Base-by-base conservation (phyloP, 2,329 filamentous ascomycete species). In the Microsporum ferrugineum region DNA sequence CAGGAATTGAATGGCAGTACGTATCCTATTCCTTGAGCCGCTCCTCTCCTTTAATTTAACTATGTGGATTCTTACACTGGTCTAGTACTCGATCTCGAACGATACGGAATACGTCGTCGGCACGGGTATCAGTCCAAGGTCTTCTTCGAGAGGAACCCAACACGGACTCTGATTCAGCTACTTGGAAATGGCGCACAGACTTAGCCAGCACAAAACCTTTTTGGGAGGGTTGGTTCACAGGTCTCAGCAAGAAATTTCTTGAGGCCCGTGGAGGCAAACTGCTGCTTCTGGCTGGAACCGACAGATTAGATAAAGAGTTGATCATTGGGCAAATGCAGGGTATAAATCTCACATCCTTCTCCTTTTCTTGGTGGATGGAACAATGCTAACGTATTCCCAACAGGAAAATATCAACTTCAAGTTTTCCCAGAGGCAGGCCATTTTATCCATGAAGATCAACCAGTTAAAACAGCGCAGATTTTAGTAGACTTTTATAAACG, bases 311-410 rank as follows among this genome's bases (percentile, higher is more conserved):
- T 71, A 95, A 89, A 66, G 91, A 95, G 70, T 76, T 96, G 69
- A 96, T 89, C 73, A 96, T 96, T 72, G 91, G 91, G 14, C 91
- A 96, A 75, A 96, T 96, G 91, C 91, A 96, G 79, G 91, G 89
- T 88, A 77, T 67, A 74, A 29, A 34, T 41, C 8, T 31, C 53
- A 61, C 41, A 45, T 33, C 27, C 7, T 33, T 17, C 45, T 51
- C 5, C 31, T 2, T 31, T 51, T 29, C 8, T 12, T 29, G 1
- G 1, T 8, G 17, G 6, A 3, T 2, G 31, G 12, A 29, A 8
- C 31, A 12, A 51, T 33, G 10, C 12, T 61, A 53, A 29, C 14
- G 41, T 33, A 61, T 59, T 36, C 14, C 10, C 8, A 31, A 3
- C 47, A 73, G 79, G 91, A 3, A 97, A 97, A 80, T 99, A 97